phyloP scores from a whole-genome alignment of 192 early-diverging fungal species.

The Coemansia sp. region DNA sequence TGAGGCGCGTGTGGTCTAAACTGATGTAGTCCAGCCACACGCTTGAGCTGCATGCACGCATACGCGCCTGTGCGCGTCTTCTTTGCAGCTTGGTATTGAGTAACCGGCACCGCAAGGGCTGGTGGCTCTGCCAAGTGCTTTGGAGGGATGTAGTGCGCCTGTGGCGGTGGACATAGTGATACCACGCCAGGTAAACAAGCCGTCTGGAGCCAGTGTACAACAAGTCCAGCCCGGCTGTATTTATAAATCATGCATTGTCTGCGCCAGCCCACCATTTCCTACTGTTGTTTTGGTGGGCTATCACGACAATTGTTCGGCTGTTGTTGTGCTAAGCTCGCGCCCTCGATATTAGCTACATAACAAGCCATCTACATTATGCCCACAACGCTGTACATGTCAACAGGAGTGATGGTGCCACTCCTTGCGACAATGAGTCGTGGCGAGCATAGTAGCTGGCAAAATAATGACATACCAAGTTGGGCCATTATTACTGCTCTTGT shows the following conservation, averaged over 20 bases:
- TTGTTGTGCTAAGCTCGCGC: neutral
- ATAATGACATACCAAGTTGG: slow-evolving; percentile 5
- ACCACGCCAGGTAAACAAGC: neutral
- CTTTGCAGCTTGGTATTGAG: neutral
- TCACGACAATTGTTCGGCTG: neutral
- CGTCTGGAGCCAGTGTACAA: neutral
- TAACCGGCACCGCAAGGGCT: neutral
- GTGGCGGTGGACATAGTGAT: neutral
- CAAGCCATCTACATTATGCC: slow-evolving; percentile 5
- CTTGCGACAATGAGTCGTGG: neutral
- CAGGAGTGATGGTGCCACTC: neutral
- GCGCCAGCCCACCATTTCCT: neutral
- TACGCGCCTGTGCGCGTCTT: neutral
- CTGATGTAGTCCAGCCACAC: neutral
- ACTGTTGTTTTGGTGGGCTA: slow-evolving; percentile 6
- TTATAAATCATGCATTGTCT: neutral
- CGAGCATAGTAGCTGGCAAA: neutral
- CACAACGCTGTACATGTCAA: slow-evolving; percentile 1
- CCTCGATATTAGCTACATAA: neutral
- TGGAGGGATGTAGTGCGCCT: neutral
- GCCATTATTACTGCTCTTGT: slow-evolving; percentile 4
- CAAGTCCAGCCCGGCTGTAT: neutral
- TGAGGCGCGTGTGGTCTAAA: neutral
- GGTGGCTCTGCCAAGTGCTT: neutral
- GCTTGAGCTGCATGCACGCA: no score